Conservation (phyloP, 139 green algal genomes). For the Diplosphaera chodatii region DNA sequence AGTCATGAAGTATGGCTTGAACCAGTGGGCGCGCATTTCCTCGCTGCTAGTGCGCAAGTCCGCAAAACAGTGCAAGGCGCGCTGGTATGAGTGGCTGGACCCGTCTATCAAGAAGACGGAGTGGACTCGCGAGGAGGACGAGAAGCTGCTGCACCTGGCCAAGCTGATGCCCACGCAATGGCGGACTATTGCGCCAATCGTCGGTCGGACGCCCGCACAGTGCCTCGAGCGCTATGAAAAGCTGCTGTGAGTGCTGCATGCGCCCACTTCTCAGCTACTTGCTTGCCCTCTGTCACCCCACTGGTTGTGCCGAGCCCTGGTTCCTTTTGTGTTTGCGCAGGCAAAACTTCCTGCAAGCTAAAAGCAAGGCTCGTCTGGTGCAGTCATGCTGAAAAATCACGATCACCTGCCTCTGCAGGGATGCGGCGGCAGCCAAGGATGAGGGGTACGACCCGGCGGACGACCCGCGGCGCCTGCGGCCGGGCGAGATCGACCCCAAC, state of each 20-base stretch:
- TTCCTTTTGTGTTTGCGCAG: too few relatives aligned
- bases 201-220: slow-evolving; percentile 92
- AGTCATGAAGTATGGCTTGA: slow-evolving; percentile 98
- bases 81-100: slow-evolving; percentile 99
- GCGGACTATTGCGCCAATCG: slow-evolving; percentile 97
- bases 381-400: too few relatives aligned
- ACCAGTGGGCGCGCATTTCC: slow-evolving; percentile 88
- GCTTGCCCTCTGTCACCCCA: too few relatives aligned
- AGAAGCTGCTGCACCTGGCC: slow-evolving; percentile 98
- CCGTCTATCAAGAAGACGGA: slow-evolving; percentile 98
- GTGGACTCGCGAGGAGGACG: slow-evolving; percentile 98
- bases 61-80: slow-evolving; percentile 99
- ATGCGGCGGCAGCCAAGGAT: slow-evolving; percentile 71
- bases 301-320: too few relatives aligned
- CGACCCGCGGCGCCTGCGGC: slow-evolving; percentile 86
- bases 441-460: slow-evolving; percentile 82
- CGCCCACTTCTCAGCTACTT: too few relatives aligned
- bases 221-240: slow-evolving; percentile 95
- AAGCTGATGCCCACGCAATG: slow-evolving; percentile 99
- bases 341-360: too few relatives aligned
- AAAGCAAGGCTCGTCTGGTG: too few relatives aligned
- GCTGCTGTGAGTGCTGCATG: slow-evolving; percentile 49
- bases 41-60: slow-evolving; percentile 96
- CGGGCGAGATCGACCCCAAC: slow-evolving; percentile 98
- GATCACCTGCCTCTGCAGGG: slow-evolving; percentile 34